A percentile compares a stretch with the other conserved stretches of the same genome.
Conservation (phyloP, 352 stramenopile species). For the Phytophthora pistaciae region DNA sequence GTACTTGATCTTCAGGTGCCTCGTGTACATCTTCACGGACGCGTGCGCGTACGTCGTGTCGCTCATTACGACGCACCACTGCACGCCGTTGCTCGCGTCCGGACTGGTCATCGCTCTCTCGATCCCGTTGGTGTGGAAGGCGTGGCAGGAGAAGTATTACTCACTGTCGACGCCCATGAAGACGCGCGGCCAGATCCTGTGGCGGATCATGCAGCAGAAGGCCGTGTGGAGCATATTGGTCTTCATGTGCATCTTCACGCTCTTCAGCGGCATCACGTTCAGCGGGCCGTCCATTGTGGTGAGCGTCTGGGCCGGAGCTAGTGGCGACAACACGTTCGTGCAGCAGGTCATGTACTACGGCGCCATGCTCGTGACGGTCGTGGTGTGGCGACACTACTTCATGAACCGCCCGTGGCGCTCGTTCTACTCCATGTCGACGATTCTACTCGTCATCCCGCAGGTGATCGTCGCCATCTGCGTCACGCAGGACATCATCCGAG, state of each 20-base stretch:
- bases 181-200: conserved; percentile 42
- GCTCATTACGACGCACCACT: conserved; percentile 5
- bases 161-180: conserved; percentile 45
- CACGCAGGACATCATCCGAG: conserved; percentile 29
- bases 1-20: conserved; percentile 49
- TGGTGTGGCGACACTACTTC: conserved; percentile 12
- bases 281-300: conserved; percentile 28
- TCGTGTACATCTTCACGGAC: conserved; percentile 32
- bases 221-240: conserved; percentile 49
- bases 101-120: conserved; percentile 30
- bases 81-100: conserved; percentile 30
- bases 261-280: conserved; percentile 43
- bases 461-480: conserved; percentile 26
- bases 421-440: conserved; percentile 32
- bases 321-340: background rate
- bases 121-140: conserved; percentile 37
- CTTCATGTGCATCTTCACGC: conserved; percentile 51
- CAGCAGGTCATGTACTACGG: conserved; percentile 4
- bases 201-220: conserved; percentile 58
- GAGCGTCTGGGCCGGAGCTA: conserved; percentile 27
- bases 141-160: conserved; percentile 48
- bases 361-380: background rate
- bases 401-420: conserved; percentile 51
- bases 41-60: conserved; percentile 13
- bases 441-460: conserved; percentile 38